Conservation (phyloP, 2,329 filamentous ascomycete genomes). For the Trichoderma endophyticum region DNA sequence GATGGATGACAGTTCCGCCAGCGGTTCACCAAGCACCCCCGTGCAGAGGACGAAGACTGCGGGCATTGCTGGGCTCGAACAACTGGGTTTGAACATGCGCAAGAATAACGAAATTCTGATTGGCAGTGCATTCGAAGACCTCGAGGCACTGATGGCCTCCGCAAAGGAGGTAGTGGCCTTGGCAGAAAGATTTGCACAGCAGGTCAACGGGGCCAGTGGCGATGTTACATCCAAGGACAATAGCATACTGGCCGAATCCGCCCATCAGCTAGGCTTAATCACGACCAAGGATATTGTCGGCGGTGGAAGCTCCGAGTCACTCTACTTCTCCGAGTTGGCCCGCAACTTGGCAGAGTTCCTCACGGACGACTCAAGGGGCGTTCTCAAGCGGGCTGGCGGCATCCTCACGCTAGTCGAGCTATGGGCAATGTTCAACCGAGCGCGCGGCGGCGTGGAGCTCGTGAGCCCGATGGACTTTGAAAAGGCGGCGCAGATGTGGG, state of each 20-base stretch:
- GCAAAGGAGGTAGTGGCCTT: constrained; percentile 94
- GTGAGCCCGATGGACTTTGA: constrained; percentile 90
- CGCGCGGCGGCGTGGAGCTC: constrained; percentile 87
- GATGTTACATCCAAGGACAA: constrained; percentile 67
- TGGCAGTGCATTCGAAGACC: constrained; percentile 89
- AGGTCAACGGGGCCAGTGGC: constrained; percentile 57
- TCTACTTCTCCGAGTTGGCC: constrained; percentile 86
- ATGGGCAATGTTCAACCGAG: constrained; percentile 93
- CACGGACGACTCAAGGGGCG: constrained; percentile 76
- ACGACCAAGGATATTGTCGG: constrained; percentile 93
- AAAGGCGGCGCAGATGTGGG: constrained; percentile 85
- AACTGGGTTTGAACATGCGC: constrained; percentile 75
- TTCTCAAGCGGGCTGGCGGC: constrained; percentile 76
- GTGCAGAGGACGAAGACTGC: constrained; percentile 57
- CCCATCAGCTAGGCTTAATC: constrained; percentile 77
- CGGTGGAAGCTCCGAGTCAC: constrained; percentile 68
- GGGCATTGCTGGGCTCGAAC: constrained; percentile 89
- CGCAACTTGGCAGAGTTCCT: constrained; percentile 85
- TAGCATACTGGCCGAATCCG: constrained; percentile 72
- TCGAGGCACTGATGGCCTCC: constrained; percentile 95
- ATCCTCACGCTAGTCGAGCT: constrained; percentile 88
- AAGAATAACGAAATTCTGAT: constrained; percentile 94
- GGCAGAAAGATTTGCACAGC: constrained; percentile 79
- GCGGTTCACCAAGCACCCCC: constrained; percentile 26
- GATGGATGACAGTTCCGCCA: constrained; percentile 36